Evolutionary conservation across 2,329 filamentous ascomycete genomes (phyloP).

Genomic region (Bipolaris sorokiniana): DNA sequence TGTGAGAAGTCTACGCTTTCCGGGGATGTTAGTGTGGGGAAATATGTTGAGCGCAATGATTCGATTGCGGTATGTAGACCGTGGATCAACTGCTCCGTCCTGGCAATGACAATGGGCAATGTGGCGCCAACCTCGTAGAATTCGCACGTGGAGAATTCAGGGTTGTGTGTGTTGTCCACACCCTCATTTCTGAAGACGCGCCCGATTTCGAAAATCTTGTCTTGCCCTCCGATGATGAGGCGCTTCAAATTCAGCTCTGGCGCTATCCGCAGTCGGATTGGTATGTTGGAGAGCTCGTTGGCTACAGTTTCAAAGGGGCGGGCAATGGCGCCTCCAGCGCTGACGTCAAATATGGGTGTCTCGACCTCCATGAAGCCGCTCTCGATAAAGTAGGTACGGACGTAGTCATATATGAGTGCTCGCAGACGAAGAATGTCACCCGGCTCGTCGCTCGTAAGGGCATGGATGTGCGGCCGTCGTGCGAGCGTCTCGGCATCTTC

Average conservation of each 20-base stretch:
- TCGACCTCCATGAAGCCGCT: constrained; percentile 83
- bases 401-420: constrained; percentile 72
- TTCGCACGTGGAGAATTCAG: constrained; percentile 96
- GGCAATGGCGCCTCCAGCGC: constrained; percentile 85
- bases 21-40: constrained; percentile 43
- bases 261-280: constrained; percentile 82
- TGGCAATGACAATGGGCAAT: constrained; percentile 73
- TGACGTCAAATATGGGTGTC: constrained; percentile 83
- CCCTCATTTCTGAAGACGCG: constrained; percentile 93
- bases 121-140: constrained; percentile 90
- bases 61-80: constrained; percentile 38
- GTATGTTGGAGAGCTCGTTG: constrained; percentile 74
- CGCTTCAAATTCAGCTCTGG: constrained; percentile 96
- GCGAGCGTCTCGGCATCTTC: constrained; percentile 74
- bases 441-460: constrained; percentile 74
- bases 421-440: constrained; percentile 75
- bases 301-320: constrained; percentile 83
- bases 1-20: constrained; percentile 64
- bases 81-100: constrained; percentile 75
- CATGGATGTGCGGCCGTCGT: constrained; percentile 82
- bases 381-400: constrained; percentile 75
- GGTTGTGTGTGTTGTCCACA: constrained; percentile 76
- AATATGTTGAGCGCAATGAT: constrained; percentile 54
- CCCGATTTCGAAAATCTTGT: constrained; percentile 91
- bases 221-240: constrained; percentile 84